phyloP scores from a whole-genome alignment of 805 yeast genomes.

The Ogataea glucozyma region DNA sequence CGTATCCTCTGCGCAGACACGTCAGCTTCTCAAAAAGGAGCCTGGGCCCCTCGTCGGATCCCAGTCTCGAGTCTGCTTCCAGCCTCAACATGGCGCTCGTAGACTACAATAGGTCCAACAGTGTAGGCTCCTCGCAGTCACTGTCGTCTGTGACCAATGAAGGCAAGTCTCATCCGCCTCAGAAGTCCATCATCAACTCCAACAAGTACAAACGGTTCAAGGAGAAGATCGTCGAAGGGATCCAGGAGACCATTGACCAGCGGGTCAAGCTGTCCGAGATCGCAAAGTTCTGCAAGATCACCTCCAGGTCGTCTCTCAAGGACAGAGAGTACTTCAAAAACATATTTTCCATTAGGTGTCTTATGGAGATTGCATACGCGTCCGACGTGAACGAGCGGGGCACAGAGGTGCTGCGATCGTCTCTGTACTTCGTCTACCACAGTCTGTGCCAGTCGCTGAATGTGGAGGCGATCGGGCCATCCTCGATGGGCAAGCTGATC shows the following conservation, averaged over 20 bases:
- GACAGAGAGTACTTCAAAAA: conserved; percentile 26
- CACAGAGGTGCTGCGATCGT: conserved; percentile 21
- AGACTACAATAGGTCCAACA: too few species aligned
- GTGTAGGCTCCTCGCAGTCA: too few species aligned
- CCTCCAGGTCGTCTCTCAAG: conserved; percentile 17
- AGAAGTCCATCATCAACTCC: conserved; percentile 16
- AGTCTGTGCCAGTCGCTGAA: conserved; percentile 24
- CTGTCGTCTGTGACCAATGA: background rate
- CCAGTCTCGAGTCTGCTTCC: too few species aligned
- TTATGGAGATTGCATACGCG: conserved; percentile 26
- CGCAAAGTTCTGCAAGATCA: conserved; percentile 20
- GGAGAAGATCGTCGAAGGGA: conserved; percentile 17
- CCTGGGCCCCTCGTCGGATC: too few species aligned
- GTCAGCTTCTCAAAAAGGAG: too few species aligned
- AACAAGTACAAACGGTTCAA: conserved; percentile 22
- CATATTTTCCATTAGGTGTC: conserved; percentile 28
- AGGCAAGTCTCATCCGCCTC: conserved; percentile 2
- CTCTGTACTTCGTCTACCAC: conserved; percentile 27
- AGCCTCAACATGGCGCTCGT: too few species aligned
- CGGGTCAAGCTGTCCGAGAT: conserved; percentile 18
- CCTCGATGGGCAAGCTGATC: conserved; percentile 73
- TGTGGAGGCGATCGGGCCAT: conserved; percentile 62
- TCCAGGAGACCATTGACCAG: conserved; percentile 20
- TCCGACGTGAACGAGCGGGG: conserved; percentile 16
- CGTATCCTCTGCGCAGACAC: background rate